Percentiles rank a stretch among this genome's conserved stretches.
Evolutionary conservation across 352 stramenopile genomes (phyloP).

Genomic region (Pythium folliculosum): DNA sequence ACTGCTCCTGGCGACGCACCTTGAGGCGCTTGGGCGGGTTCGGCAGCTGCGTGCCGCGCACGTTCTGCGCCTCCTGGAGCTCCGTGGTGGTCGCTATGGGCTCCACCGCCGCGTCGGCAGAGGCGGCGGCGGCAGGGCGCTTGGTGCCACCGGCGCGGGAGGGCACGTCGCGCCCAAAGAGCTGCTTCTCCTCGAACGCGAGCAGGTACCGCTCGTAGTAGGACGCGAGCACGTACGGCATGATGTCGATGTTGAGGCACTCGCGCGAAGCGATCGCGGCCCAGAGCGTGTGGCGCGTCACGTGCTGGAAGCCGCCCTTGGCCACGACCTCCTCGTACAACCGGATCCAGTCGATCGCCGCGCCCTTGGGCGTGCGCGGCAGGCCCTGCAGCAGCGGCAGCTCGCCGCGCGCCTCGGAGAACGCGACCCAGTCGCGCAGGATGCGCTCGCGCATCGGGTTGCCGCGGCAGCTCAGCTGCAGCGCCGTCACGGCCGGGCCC

Average conservation of each 20-base stretch:
- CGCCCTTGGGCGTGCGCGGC: constrained; percentile 52
- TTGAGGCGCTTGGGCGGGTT: constrained; percentile 68
- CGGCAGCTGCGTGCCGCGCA: constrained; percentile 63
- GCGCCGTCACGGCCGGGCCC: constrained; percentile 47
- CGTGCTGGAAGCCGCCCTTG: constrained; percentile 54
- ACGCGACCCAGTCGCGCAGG: constrained; percentile 60
- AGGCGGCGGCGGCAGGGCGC: constrained; percentile 17
- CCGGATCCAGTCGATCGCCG: constrained; percentile 69
- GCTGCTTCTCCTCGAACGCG: constrained; percentile 78
- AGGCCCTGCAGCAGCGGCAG: constrained; percentile 45
- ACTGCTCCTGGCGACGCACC: constrained; percentile 46
- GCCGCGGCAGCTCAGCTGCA: constrained; percentile 70
- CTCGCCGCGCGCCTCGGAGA: constrained; percentile 52
- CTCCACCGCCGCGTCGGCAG: constrained; percentile 33
- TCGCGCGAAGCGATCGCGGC: constrained; percentile 43
- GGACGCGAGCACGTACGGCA: constrained; percentile 61
- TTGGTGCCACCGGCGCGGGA: constrained; percentile 35
- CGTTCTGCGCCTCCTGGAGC: constrained; percentile 64
- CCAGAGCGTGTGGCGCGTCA: constrained; percentile 62
- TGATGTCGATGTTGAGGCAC: constrained; percentile 59
- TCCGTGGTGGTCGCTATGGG: constrained; percentile 62
- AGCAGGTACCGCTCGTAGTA: constrained; percentile 61
- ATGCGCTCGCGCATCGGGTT: constrained; percentile 59
- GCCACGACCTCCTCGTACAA: constrained; percentile 82
- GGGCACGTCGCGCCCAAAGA: constrained; percentile 63